Evolutionary conservation across 495 filamentous ascomycete species (phyloP), one percentile per base, ranked within the genome.

Genomic region (Glonium stellatum): DNA sequence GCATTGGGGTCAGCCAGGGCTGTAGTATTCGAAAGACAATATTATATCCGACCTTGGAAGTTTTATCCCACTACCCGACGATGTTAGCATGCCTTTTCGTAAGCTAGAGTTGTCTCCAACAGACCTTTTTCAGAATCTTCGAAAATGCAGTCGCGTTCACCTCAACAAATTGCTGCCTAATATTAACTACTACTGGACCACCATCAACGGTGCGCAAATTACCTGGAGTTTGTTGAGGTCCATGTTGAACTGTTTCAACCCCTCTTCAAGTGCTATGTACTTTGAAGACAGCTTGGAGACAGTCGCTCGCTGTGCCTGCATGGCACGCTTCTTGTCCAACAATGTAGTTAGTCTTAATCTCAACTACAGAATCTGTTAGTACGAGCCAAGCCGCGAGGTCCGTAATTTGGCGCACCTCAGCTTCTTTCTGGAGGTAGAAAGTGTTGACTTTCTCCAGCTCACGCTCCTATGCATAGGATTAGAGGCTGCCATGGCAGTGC

Each of bases 391-490:
- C 21, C 21, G 19, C 8, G 53, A 37, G 12, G 25, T 37, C 25
- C 39, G n/a, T 34, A 39, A 15, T 55, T 75, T 51, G 21, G 0
- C 81, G 53, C 73, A 96, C 92, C 84, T 98, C 93, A 31, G 90
- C 92, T 75, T 98, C 95, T 69, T 98, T 98, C 74, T 97, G 92
- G 18, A 97, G 75, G 70, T 98, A 98, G 73, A 97, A 97, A 1
- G 85, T 84, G 75, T 98, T 97, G 77, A 98, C 95, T 76, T 96
- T 97, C 74, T 98, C 93, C 60, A 97, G 81, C 70, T 98, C 93
- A 65, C 93, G 84, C 76, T 98, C 93, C 91, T 97, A 66, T 58
- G 34, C n/a, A 11, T 15, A 0, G 1, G 12, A 35, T 66, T 5
- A 63, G 47, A n/a, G 46, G 5, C n/a, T 21, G n/a, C 49, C 6